Conservation (phyloP, 2,329 filamentous ascomycete species). For the Triangularia setosa region DNA sequence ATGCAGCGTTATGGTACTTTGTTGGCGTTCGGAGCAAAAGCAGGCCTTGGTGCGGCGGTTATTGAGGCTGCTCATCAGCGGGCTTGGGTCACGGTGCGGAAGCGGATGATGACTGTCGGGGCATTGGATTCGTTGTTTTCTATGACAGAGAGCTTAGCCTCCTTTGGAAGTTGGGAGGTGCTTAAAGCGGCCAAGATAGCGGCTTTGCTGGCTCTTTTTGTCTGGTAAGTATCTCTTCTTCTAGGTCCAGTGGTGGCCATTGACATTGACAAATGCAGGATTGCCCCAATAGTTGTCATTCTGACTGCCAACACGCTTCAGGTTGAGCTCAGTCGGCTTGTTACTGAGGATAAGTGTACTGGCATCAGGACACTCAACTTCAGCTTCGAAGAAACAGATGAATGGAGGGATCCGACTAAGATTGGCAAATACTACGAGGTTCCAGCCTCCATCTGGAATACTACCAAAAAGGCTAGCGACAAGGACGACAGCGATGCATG, state of each 20-base stretch:
- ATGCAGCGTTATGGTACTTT: conserved; percentile 39
- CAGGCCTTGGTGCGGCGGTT: conserved; percentile 35
- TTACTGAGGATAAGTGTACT: conserved; percentile 14
- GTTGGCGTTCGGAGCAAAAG: conserved; percentile 38
- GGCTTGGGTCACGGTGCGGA: conserved; percentile 28
- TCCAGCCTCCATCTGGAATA: conserved; percentile 28
- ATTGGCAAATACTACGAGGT: conserved; percentile 25
- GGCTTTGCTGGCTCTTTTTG: conserved; percentile 24
- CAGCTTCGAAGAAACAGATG: conserved; percentile 24
- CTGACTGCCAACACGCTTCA: conserved; percentile 28
- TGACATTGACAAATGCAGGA: conserved; percentile 9
- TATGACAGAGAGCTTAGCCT: conserved; percentile 34
- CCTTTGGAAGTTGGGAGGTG: conserved; percentile 52
- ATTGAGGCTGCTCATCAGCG: conserved; percentile 27
- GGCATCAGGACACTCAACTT: conserved; percentile 28
- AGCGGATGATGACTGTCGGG: conserved; percentile 25
- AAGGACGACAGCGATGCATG: conserved; percentile 20
- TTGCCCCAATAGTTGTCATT: conserved; percentile 25
- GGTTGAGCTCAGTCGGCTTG: conserved; percentile 20
- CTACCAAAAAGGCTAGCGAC: conserved; percentile 17
- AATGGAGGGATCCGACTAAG: conserved; percentile 24
- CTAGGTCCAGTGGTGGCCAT: no score
- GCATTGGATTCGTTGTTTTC: conserved; percentile 35
- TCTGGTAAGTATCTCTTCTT: conserved; percentile 21
- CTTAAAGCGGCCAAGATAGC: conserved; percentile 42